Evolutionary conservation across 2,329 filamentous ascomycete genomes (phyloP).

Genomic region (Trichophyton rubrum): DNA sequence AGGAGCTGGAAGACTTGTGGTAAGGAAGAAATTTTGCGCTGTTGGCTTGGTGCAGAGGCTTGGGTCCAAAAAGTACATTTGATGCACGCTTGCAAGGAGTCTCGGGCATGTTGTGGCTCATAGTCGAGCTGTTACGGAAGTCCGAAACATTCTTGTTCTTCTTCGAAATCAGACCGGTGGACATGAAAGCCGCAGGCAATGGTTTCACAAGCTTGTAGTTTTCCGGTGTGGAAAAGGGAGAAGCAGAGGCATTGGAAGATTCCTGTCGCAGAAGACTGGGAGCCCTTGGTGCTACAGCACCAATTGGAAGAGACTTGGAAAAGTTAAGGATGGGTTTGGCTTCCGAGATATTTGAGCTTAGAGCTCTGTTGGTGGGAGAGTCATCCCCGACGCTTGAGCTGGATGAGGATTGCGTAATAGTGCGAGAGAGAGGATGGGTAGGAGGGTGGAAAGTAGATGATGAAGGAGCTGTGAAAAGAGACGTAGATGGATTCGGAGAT

Average conservation of each 20-base stretch:
- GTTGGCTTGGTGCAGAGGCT: conserved; percentile 44
- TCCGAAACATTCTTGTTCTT: conserved; percentile 75
- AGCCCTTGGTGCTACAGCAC: conserved; percentile 37
- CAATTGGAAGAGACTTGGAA: conserved; percentile 63
- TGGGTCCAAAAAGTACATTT: conserved; percentile 52
- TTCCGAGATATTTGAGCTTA: conserved; percentile 39
- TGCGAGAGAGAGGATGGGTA: conserved; percentile 72
- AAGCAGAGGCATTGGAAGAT: conserved; percentile 38
- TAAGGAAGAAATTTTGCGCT: conserved; percentile 37
- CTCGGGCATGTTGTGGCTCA: conserved; percentile 66
- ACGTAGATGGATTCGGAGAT: conserved; percentile 43
- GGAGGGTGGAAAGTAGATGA: conserved; percentile 29
- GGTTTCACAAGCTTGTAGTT: conserved; percentile 67
- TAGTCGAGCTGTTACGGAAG: conserved; percentile 32
- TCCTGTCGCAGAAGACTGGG: conserved; percentile 36
- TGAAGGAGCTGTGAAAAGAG: conserved; percentile 25
- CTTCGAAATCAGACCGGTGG: conserved; percentile 89
- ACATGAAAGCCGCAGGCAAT: conserved; percentile 75
- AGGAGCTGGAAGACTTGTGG: not conserved
- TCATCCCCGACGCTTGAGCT: conserved; percentile 66
- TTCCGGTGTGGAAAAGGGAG: conserved; percentile 57
- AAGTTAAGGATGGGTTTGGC: conserved; percentile 47
- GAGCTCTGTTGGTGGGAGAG: conserved; percentile 51
- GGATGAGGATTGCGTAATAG: conserved; percentile 76
- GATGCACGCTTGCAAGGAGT: conserved; percentile 87